Evolutionary conservation across 768 basidiomycete species (phyloP).

Genomic region (Tephrocybe sp.): DNA sequence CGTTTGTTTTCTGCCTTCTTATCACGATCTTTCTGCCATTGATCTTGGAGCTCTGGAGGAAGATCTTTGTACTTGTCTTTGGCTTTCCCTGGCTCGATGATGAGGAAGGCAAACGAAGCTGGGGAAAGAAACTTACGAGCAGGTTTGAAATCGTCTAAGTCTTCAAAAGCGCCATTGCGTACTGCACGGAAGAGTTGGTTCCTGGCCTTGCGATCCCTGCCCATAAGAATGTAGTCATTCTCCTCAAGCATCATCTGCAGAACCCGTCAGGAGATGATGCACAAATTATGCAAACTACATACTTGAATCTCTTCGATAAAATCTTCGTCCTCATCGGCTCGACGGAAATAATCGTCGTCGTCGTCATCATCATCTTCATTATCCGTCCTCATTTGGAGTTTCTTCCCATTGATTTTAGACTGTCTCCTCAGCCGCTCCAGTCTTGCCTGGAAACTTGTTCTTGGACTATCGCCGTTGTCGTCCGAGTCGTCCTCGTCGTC

Average conservation of each 20-base stretch:
- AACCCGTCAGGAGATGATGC: not conserved
- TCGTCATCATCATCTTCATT: conserved; percentile 34
- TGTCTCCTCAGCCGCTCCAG: conserved; percentile 38
- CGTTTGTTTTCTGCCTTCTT: conserved; percentile 81
- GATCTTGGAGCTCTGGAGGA: conserved; percentile 57
- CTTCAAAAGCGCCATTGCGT: conserved; percentile 52
- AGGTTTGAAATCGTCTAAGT: conserved; percentile 39
- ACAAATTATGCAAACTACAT: conserved; percentile 14
- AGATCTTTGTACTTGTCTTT: conserved; percentile 56
- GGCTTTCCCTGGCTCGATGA: conserved; percentile 31
- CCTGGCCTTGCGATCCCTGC: conserved; percentile 45
- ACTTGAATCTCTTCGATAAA: conserved; percentile 59
- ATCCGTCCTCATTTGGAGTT: conserved; percentile 21
- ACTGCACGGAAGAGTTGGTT: conserved; percentile 64
- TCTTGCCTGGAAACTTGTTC: conserved; percentile 46
- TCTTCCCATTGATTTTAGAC: conserved; percentile 20
- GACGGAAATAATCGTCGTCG: conserved; percentile 22
- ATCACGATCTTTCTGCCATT: conserved; percentile 80
- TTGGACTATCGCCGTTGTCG: conserved; percentile 37
- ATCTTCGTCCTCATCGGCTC: conserved; percentile 58
- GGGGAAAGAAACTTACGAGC: conserved; percentile 45
- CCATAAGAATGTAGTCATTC: conserved; percentile 47
- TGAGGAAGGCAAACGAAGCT: not conserved
- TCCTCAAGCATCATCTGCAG: conserved; percentile 61
- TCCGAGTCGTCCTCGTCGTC: conserved; percentile 38